Evolutionary conservation across 805 yeast species (phyloP).

Genomic region (Nakazawaea ambrosiae): DNA sequence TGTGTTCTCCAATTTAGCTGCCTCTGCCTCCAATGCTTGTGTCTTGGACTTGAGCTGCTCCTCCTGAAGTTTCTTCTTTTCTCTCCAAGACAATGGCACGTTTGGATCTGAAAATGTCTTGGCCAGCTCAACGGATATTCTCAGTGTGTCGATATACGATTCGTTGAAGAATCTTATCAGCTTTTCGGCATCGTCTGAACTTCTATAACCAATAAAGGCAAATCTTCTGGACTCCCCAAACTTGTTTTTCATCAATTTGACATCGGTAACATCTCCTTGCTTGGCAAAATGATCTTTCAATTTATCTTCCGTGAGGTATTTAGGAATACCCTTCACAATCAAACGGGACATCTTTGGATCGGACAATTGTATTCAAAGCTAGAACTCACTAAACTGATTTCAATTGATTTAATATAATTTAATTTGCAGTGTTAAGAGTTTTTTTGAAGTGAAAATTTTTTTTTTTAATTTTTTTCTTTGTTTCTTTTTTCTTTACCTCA

Average conservation of each 20-base stretch:
- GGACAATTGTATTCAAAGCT: too few species aligned
- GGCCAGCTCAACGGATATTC: slow-evolving; percentile 73
- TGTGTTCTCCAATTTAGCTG: slow-evolving; percentile 34
- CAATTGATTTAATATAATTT: too few species aligned
- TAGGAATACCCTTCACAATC: slow-evolving; percentile 86
- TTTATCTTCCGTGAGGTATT: slow-evolving; percentile 67
- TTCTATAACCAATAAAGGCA: slow-evolving; percentile 85
- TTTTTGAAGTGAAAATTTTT: slow-evolving; percentile 8
- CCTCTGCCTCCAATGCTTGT: slow-evolving; percentile 39
- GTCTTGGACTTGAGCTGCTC: slow-evolving; percentile 43
- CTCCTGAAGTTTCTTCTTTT: slow-evolving; percentile 42
- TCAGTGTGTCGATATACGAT: slow-evolving; percentile 78
- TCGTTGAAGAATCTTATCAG: slow-evolving; percentile 73
- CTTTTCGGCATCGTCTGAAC: slow-evolving; percentile 63
- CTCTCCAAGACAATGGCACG: slow-evolving; percentile 63
- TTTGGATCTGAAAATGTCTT: slow-evolving; percentile 79
- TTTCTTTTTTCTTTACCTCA: not conserved
- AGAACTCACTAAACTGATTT: too few species aligned
- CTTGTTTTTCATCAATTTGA: slow-evolving; percentile 71
- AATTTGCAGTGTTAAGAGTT: too few species aligned
- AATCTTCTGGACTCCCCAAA: slow-evolving; percentile 87
- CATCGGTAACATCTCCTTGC: slow-evolving; percentile 75
- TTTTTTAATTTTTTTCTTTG: too few species aligned
- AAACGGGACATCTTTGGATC: slow-evolving; percentile 70
- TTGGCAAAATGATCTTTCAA: slow-evolving; percentile 55